Evolutionary conservation across 73 alveolate species (phyloP).

Genomic region (Paramecium caudatum): DNA sequence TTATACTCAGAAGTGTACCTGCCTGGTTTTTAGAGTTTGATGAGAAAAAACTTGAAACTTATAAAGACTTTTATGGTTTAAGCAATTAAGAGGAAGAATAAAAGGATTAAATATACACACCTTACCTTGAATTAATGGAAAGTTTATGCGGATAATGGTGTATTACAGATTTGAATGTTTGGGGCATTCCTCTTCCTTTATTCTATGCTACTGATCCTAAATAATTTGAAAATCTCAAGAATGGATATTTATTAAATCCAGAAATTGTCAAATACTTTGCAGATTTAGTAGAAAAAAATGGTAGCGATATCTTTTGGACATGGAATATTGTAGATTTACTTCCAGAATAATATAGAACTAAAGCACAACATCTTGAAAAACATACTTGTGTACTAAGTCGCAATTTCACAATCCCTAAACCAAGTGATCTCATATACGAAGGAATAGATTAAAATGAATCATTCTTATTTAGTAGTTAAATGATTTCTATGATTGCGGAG

Average conservation of each 20-base stretch:
- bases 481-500: background rate
- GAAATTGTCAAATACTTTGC: conserved; percentile 28
- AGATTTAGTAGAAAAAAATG: conserved; percentile 40
- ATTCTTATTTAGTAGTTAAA: conserved; percentile 44
- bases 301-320: conserved; percentile 5
- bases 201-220: conserved; percentile 52
- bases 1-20: conserved; percentile 10
- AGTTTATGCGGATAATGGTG: conserved; percentile 78
- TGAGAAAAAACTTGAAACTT: background rate
- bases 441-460: conserved; percentile 32
- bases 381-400: conserved; percentile 10
- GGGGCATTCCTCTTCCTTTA: conserved; percentile 89
- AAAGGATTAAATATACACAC: background rate
- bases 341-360: conserved; percentile 10
- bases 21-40: conserved; percentile 36
- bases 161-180: conserved; percentile 77
- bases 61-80: background rate
- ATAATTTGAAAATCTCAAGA: background rate
- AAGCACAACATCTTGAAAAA: conserved; percentile 14
- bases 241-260: conserved; percentile 48
- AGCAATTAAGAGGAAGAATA: background rate
- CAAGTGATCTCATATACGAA: conserved; percentile 22
- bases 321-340: conserved; percentile 53
- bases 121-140: conserved; percentile 46
- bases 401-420: background rate